Evolutionary conservation across 2,329 filamentous ascomycete species (phyloP).

Genomic region (Blumeriella jaapii): DNA sequence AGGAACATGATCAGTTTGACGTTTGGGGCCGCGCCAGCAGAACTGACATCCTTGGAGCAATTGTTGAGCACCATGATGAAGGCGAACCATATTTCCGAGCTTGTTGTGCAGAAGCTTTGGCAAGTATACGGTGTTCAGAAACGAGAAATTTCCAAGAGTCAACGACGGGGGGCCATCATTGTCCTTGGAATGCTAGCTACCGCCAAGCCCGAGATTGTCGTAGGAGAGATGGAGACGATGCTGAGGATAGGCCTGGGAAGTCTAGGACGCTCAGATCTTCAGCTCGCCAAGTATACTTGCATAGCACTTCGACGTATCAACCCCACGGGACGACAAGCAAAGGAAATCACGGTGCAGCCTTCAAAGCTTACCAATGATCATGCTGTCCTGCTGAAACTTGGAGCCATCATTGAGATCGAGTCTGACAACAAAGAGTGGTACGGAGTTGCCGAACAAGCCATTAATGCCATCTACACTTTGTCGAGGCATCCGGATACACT

Average conservation of each 20-base stretch:
- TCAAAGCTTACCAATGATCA: constrained; percentile 86
- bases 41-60: constrained; percentile 91
- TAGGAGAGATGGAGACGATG: constrained; percentile 92
- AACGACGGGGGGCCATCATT: constrained; percentile 87
- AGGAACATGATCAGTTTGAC: constrained; percentile 99
- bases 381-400: constrained; percentile 69
- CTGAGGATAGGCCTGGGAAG: constrained; percentile 76
- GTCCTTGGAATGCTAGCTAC: constrained; percentile 93
- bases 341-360: constrained; percentile 56
- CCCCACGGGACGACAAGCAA: constrained; percentile 67
- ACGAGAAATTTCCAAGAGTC: constrained; percentile 82
- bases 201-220: constrained; percentile 83
- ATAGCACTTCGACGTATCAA: constrained; percentile 87
- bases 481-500: constrained; percentile 90
- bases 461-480: constrained; percentile 87
- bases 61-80: constrained; percentile 97
- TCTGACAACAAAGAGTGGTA: constrained; percentile 94
- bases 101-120: constrained; percentile 88
- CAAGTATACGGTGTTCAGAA: constrained; percentile 93
- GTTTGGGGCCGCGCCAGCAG: constrained; percentile 87
- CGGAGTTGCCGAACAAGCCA: constrained; percentile 89
- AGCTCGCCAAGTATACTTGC: constrained; percentile 89
- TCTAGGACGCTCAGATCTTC: constrained; percentile 70
- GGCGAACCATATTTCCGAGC: constrained; percentile 70
- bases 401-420: constrained; percentile 72